Evolutionary conservation across 2,329 filamentous ascomycete species (phyloP).

Genomic region (Trichoderma atroviride): DNA sequence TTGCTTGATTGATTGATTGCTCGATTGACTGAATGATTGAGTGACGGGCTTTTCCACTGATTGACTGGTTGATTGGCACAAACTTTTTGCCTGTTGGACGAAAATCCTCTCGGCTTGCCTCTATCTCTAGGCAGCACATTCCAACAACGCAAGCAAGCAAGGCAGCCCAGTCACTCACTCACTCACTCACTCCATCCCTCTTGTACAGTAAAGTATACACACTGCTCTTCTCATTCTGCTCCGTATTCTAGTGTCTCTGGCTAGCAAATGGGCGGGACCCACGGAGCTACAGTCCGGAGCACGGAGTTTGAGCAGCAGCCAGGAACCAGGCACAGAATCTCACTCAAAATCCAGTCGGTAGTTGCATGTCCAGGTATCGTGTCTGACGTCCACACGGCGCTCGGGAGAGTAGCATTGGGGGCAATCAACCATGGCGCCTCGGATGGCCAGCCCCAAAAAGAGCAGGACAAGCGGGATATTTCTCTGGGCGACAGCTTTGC

Average conservation of each 20-base stretch:
- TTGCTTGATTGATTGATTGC: background rate
- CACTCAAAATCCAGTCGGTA: background rate
- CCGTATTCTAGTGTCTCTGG: background rate
- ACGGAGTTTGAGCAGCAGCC: background rate
- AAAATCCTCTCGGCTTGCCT: background rate
- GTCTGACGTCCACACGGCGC: background rate
- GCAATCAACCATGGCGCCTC: conserved; percentile 1
- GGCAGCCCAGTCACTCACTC: background rate
- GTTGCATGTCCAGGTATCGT: background rate
- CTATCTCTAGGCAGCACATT: background rate
- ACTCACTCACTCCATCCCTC: background rate
- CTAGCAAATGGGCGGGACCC: background rate
- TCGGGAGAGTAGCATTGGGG: conserved; percentile 3
- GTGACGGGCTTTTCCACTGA: background rate
- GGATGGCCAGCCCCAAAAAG: conserved; percentile 23
- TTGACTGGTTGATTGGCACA: background rate
- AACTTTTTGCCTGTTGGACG: background rate
- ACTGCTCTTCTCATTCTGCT: background rate
- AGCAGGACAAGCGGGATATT: conserved; percentile 17
- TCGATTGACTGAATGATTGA: background rate
- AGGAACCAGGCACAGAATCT: conserved; percentile 26
- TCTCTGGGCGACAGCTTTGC: background rate
- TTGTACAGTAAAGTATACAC: too few species aligned
- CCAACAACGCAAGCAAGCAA: background rate
- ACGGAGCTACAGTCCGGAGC: background rate